Evolutionary conservation across 768 basidiomycete species (phyloP).

Genomic region (Mycena pura): DNA sequence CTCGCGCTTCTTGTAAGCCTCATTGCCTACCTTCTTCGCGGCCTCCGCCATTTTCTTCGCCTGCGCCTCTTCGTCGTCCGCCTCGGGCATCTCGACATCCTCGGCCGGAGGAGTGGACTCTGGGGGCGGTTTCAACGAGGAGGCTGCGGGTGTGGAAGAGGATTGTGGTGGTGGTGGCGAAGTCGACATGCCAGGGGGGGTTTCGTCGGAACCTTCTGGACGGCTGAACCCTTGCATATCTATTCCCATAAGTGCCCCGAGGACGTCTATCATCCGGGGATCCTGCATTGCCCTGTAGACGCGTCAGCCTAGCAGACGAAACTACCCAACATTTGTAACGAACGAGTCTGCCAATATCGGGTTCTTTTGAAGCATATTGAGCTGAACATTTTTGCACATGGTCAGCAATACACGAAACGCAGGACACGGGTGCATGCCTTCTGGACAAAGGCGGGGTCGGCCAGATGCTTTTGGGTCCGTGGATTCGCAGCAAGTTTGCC

Average conservation of each 20-base stretch:
- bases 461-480: conserved; percentile 81
- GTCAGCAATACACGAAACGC: conserved; percentile 15
- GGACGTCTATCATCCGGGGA: conserved; percentile 91
- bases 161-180: conserved; percentile 42
- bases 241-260: conserved; percentile 92
- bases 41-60: conserved; percentile 81
- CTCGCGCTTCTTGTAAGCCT: conserved; percentile 85
- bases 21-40: conserved; percentile 79
- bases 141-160: conserved; percentile 50
- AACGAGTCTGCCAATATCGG: conserved; percentile 67
- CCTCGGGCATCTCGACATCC: conserved; percentile 74
- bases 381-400: conserved; percentile 50
- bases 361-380: conserved; percentile 72
- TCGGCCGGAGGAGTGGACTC: conserved; percentile 47
- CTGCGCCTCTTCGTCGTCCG: conserved; percentile 71
- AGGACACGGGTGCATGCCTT: conserved; percentile 47
- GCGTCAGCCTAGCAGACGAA: conserved; percentile 5
- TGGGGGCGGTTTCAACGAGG: conserved; percentile 47
- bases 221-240: conserved; percentile 88
- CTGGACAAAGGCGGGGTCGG: conserved; percentile 83
- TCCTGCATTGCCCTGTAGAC: conserved; percentile 66
- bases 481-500: conserved; percentile 88
- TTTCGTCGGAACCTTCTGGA: conserved; percentile 83
- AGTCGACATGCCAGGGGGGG: conserved; percentile 63
- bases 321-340: conserved; percentile 27